A percentile compares a stretch with the other conserved stretches of the same genome.
These are phyloP conservation scores for Rhododendron williamsianum DNA, from an alignment of 148 eudicot species.

Conservation along the genomic window DNA sequence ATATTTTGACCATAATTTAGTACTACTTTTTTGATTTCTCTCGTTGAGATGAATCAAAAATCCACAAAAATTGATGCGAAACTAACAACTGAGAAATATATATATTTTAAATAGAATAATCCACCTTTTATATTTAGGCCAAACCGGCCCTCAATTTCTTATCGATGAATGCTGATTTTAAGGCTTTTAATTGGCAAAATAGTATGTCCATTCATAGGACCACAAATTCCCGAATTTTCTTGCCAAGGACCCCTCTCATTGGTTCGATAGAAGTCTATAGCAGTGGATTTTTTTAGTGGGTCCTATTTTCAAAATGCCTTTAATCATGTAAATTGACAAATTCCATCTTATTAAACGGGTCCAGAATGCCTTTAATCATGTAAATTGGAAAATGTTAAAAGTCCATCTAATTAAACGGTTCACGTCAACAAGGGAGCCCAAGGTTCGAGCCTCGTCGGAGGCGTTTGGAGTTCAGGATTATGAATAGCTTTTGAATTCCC, in stretches of 20 bases:
- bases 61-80: background rate
- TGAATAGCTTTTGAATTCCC: no score
- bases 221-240: background rate
- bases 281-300: background rate
- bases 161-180: background rate
- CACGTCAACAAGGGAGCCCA: background rate
- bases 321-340: background rate
- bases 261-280: background rate
- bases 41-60: no score
- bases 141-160: background rate
- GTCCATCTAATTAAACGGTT: background rate
- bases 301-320: background rate
- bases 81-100: no score
- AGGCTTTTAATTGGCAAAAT: background rate
- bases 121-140: background rate
- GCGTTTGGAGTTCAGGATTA: no score
- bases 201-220: background rate
- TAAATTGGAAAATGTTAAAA: background rate
- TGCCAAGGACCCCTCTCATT: background rate
- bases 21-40: no score
- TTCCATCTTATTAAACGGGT: no score
- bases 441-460: no score
- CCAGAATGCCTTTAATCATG: background rate
- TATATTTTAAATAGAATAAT: no score
- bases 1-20: background rate